phyloP scores from a whole-genome alignment of 495 filamentous ascomycete genomes.

The Aspergillus cristatus region DNA sequence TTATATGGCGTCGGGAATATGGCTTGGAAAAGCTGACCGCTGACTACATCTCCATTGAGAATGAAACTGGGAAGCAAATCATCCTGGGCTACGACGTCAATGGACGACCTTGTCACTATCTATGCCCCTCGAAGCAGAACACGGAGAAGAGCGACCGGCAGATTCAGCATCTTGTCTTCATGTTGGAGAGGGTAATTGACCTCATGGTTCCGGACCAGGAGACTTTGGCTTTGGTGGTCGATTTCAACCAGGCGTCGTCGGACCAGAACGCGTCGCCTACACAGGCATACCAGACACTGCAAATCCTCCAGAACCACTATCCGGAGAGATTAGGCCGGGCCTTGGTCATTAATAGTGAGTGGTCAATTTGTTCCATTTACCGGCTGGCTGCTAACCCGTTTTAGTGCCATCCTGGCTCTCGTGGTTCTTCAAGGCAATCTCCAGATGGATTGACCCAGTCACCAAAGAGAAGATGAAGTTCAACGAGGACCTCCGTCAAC shows the following conservation, averaged over 20 bases:
- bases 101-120: slow-evolving; percentile 75
- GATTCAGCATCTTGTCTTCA: slow-evolving; percentile 87
- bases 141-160: slow-evolving; percentile 83
- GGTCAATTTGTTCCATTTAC: neutral
- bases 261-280: slow-evolving; percentile 68
- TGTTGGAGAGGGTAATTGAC: slow-evolving; percentile 85
- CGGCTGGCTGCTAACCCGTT: slow-evolving; percentile 1
- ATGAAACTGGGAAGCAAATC: slow-evolving; percentile 92
- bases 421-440: slow-evolving; percentile 91
- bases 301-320: slow-evolving; percentile 89
- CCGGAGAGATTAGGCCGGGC: slow-evolving; percentile 87
- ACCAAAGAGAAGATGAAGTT: slow-evolving; percentile 91
- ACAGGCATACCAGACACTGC: slow-evolving; percentile 68
- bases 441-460: slow-evolving; percentile 87
- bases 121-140: slow-evolving; percentile 84
- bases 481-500: slow-evolving; percentile 73
- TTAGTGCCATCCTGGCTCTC: slow-evolving; percentile 78
- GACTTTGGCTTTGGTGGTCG: slow-evolving; percentile 73
- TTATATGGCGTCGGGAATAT: slow-evolving; percentile 86
- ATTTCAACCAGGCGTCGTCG: slow-evolving; percentile 71
- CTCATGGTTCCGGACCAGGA: slow-evolving; percentile 81
- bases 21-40: slow-evolving; percentile 62
- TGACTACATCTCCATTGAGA: slow-evolving; percentile 81
- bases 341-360: slow-evolving; percentile 74
- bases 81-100: slow-evolving; percentile 79